These are phyloP conservation scores for Galeopsis tetrahit DNA, from an alignment of 257 asterid species.

Conservation along the genomic window DNA sequence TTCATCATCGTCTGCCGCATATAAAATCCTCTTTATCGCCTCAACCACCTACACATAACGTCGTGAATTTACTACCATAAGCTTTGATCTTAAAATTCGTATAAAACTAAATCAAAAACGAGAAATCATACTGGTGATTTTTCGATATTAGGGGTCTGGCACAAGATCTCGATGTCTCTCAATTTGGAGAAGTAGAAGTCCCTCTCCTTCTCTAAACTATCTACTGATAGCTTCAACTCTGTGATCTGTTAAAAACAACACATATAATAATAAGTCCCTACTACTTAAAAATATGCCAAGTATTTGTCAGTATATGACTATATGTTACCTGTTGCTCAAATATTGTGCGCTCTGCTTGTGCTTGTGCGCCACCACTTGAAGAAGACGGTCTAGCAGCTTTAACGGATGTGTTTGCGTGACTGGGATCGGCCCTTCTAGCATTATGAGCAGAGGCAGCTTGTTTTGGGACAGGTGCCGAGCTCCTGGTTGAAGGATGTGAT, in stretches of 20 bases:
- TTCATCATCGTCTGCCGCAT: conserved; percentile 74
- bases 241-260: conserved; percentile 60
- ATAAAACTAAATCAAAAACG: not conserved
- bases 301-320: not conserved
- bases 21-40: conserved; percentile 68
- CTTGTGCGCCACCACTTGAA: conserved; percentile 63
- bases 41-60: conserved; percentile 57
- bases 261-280: conserved; percentile 21
- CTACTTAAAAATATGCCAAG: conserved; percentile 1
- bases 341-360: conserved; percentile 63
- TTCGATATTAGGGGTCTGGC: conserved; percentile 78
- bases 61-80: not conserved
- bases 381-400: conserved; percentile 65
- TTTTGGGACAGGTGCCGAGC: conserved; percentile 54
- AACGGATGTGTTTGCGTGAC: conserved; percentile 54
- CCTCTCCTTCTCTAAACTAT: conserved; percentile 91
- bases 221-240: conserved; percentile 79
- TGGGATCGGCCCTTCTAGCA: conserved; percentile 55
- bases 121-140: conserved; percentile 53
- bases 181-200: conserved; percentile 88
- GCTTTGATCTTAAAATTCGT: not conserved
- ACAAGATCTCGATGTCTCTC: conserved; percentile 85
- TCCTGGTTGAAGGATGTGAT: conserved; percentile 48
- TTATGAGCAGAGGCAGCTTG: conserved; percentile 54
- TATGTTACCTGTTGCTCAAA: conserved; percentile 70